Conservation (phyloP, 2,329 filamentous ascomycete species). For the Daldinia eschscholtzii region DNA sequence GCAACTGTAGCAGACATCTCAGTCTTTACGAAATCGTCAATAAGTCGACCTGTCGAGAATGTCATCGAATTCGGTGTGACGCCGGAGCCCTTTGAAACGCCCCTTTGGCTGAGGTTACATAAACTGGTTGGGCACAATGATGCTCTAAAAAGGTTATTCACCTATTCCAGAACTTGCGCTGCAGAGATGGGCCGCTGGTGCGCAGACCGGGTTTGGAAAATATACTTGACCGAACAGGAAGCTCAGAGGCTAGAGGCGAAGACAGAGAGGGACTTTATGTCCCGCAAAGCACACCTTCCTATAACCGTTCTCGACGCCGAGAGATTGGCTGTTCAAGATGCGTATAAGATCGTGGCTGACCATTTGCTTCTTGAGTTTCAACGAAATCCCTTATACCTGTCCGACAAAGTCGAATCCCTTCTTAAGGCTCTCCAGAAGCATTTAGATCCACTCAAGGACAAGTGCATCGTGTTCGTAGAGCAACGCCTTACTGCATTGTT, state of each 20-base stretch:
- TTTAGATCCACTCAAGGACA: slow-evolving; percentile 70
- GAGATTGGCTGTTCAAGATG: slow-evolving; percentile 65
- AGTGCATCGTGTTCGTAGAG: slow-evolving; percentile 91
- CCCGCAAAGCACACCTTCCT: slow-evolving; percentile 48
- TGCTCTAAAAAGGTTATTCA: slow-evolving; percentile 69
- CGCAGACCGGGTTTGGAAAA: slow-evolving; percentile 83
- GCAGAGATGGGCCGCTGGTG: slow-evolving; percentile 85
- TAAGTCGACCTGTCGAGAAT: slow-evolving; percentile 71
- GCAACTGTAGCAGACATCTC: slow-evolving; percentile 73
- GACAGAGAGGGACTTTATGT: slow-evolving; percentile 59
- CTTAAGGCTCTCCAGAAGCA: slow-evolving; percentile 70
- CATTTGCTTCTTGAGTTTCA: slow-evolving; percentile 60
- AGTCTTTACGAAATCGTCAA: slow-evolving; percentile 66
- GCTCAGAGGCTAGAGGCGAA: slow-evolving; percentile 71
- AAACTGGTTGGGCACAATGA: slow-evolving; percentile 56
- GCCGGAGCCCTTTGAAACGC: slow-evolving; percentile 68
- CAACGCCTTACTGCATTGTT: slow-evolving; percentile 81
- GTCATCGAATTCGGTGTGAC: slow-evolving; percentile 66
- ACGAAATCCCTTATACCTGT: slow-evolving; percentile 62
- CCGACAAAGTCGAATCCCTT: slow-evolving; percentile 78
- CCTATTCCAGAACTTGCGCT: slow-evolving; percentile 69
- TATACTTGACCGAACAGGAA: slow-evolving; percentile 74
- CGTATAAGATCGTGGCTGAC: slow-evolving; percentile 66
- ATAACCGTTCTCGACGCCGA: slow-evolving; percentile 44
- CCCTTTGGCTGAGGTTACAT: slow-evolving; percentile 71